Evolutionary conservation across 352 stramenopile species (phyloP).

Genomic region (Phytophthora niederhauseri): DNA sequence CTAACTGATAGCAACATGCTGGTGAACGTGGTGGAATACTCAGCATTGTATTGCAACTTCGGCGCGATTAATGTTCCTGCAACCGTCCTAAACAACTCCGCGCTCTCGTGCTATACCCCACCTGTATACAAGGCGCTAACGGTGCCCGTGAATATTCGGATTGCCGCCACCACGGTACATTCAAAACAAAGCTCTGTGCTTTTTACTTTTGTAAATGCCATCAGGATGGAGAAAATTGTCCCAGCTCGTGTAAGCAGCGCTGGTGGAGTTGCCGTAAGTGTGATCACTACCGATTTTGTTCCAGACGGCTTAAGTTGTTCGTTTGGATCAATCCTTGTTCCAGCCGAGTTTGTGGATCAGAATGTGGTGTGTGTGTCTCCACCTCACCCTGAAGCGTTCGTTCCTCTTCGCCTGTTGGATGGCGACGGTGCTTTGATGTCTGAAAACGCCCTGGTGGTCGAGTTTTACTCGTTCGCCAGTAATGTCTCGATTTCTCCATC

Average conservation of each 20-base stretch:
- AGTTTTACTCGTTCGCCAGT: slow-evolving; percentile 29
- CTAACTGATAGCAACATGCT: slow-evolving; percentile 31
- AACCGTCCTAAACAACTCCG: slow-evolving; percentile 24
- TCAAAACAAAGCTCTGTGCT: slow-evolving; percentile 3
- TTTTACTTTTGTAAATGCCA: slow-evolving; percentile 29
- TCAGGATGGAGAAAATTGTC: slow-evolving; percentile 23
- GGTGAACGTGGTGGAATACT: slow-evolving; percentile 17
- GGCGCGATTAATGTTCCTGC: slow-evolving; percentile 29
- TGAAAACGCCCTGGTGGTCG: slow-evolving; percentile 47
- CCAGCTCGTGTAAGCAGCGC: slow-evolving; percentile 23
- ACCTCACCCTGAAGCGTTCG: slow-evolving; percentile 13
- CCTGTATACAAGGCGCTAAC: slow-evolving; percentile 26
- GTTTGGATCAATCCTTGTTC: slow-evolving; percentile 39
- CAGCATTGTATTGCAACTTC: slow-evolving; percentile 38
- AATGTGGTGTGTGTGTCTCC: slow-evolving; percentile 43
- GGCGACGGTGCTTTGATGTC: slow-evolving; percentile 25
- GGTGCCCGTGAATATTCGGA: slow-evolving; percentile 34
- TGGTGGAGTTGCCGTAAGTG: slow-evolving; percentile 22
- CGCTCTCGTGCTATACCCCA: slow-evolving; percentile 37
- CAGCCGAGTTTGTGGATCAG: slow-evolving; percentile 22
- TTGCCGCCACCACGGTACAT: slow-evolving; percentile 1
- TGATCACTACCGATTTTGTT: slow-evolving; percentile 27
- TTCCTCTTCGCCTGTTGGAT: slow-evolving; percentile 40
- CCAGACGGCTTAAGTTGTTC: slow-evolving; percentile 35
- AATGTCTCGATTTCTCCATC: slow-evolving; percentile 27